These are phyloP conservation scores for Babesia bigemina DNA, from an alignment of 169 alveolate species.

Conservation along the genomic window DNA sequence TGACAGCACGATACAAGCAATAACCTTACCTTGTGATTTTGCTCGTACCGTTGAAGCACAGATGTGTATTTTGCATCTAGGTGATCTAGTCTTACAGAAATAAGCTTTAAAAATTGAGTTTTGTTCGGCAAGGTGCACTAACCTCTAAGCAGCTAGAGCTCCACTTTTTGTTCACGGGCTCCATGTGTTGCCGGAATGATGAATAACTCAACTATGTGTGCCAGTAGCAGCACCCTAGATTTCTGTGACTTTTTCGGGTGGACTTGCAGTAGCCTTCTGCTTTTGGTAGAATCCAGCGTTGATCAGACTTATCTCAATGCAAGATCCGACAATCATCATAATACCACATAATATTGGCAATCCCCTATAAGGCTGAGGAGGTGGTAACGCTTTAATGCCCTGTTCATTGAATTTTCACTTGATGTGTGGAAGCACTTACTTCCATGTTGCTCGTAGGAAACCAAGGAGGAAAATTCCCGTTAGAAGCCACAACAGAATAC, in stretches of 20 bases:
- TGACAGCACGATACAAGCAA: too few species aligned
- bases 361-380: constrained; percentile 30
- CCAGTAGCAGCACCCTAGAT: neutral
- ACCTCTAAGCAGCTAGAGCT: constrained; percentile 64
- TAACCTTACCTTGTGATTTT: constrained; percentile 10
- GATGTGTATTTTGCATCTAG: constrained; percentile 34
- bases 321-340: constrained; percentile 55
- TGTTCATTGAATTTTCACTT: neutral
- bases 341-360: constrained; percentile 46
- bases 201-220: neutral
- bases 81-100: constrained; percentile 52
- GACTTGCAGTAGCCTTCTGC: constrained; percentile 4
- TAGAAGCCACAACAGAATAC: neutral
- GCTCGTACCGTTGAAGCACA: constrained; percentile 3
- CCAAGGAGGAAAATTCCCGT: constrained; percentile 9
- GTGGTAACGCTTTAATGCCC: constrained; percentile 65
- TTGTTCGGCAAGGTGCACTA: neutral
- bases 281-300: constrained; percentile 51
- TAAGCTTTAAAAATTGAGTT: constrained; percentile 10
- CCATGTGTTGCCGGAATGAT: constrained; percentile 1
- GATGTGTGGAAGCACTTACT: constrained; percentile 15
- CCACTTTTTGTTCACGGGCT: constrained; percentile 39
- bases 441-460: constrained; percentile 18
- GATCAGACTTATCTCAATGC: constrained; percentile 48
- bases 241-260: neutral